Conservation (phyloP, 495 filamentous ascomycete genomes). For the Bacidia gigantensis region DNA sequence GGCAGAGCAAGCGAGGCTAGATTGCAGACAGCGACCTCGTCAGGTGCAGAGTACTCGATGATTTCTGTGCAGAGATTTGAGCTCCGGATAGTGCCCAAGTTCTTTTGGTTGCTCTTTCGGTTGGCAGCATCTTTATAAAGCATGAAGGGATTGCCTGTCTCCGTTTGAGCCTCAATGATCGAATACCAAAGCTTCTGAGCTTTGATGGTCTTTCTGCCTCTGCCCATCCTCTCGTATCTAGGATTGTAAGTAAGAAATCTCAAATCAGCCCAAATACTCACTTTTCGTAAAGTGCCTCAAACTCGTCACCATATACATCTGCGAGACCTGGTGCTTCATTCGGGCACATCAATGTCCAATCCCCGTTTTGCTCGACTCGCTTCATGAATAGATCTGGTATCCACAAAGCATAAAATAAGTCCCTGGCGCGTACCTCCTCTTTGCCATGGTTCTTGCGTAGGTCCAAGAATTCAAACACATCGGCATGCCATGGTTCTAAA, state of each 20-base stretch:
- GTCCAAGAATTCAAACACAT: slow-evolving; percentile 94
- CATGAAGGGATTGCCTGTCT: slow-evolving; percentile 99
- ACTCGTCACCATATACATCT: slow-evolving; percentile 94
- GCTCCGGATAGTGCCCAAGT: slow-evolving; percentile 91
- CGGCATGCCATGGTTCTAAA: slow-evolving; percentile 97
- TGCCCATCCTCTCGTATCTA: slow-evolving; percentile 75
- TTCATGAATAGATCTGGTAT: slow-evolving; percentile 99
- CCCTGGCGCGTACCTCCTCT: slow-evolving; percentile 91
- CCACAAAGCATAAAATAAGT: slow-evolving; percentile 96
- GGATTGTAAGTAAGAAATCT: not conserved
- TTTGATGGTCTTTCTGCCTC: slow-evolving; percentile 79
- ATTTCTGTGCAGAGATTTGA: slow-evolving; percentile 99
- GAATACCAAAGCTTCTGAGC: slow-evolving; percentile 99
- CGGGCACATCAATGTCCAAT: slow-evolving; percentile 96
- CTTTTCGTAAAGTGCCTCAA: slow-evolving; percentile 85
- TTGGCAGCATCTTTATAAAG: slow-evolving; percentile 98
- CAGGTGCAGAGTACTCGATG: slow-evolving; percentile 88
- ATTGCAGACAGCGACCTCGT: slow-evolving; percentile 98
- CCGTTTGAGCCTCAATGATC: slow-evolving; percentile 92
- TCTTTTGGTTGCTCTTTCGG: slow-evolving; percentile 99
- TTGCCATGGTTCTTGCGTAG: slow-evolving; percentile 99
- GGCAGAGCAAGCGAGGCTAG: slow-evolving; percentile 87
- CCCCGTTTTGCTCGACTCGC: slow-evolving; percentile 85
- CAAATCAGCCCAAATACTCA: slow-evolving; percentile 12
- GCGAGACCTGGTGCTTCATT: slow-evolving; percentile 89